Evolutionary conservation across 768 basidiomycete species (phyloP).

Genomic region (Leccinum uliginosum): DNA sequence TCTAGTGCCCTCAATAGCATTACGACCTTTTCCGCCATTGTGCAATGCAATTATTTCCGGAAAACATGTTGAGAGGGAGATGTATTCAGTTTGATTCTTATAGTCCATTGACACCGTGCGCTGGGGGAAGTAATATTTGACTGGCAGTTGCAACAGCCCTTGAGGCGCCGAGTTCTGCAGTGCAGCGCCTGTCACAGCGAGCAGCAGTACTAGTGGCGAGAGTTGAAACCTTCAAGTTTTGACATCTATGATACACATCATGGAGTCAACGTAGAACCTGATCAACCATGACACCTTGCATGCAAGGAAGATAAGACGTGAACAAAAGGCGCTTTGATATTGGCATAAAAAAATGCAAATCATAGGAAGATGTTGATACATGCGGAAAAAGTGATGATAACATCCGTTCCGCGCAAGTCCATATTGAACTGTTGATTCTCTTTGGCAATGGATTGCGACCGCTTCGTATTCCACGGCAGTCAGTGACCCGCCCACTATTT

Average conservation of each 20-base stretch:
- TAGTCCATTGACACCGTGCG: neutral
- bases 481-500: constrained; percentile 10
- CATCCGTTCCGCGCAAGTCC: constrained; percentile 1
- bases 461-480: neutral
- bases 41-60: neutral
- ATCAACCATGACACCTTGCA: neutral
- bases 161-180: neutral
- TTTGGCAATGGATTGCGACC: neutral
- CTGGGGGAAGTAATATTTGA: neutral
- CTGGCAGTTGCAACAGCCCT: neutral
- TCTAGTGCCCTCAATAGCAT: neutral
- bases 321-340: neutral
- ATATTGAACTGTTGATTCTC: neutral
- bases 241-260: no score
- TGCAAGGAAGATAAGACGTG: neutral
- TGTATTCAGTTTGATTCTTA: neutral
- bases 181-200: neutral
- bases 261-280: neutral
- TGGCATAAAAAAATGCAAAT: neutral
- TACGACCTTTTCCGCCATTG: neutral
- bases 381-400: neutral
- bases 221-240: no score
- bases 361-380: neutral
- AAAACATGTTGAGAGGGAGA: neutral
- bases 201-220: no score